Conservation (phyloP, 371 early-diverging fungal species). For the Blastocladiella emersonii region DNA sequence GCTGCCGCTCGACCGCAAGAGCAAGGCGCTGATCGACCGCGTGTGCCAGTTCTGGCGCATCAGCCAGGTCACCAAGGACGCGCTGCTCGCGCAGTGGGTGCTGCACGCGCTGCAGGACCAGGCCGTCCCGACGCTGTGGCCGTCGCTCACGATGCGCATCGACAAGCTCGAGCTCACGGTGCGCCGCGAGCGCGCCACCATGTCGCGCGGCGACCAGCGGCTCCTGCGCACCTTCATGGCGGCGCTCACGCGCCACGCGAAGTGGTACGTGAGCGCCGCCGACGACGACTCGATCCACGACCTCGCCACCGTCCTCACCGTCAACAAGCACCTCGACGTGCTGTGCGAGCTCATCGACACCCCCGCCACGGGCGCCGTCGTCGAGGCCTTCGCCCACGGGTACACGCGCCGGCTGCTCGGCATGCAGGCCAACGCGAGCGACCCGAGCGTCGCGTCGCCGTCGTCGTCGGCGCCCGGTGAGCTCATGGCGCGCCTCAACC, state of each 20-base stretch:
- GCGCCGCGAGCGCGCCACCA: neutral
- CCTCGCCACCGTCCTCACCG: neutral
- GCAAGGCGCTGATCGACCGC: neutral
- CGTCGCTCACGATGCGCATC: neutral
- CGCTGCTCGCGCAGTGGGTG: neutral
- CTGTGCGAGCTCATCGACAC: neutral
- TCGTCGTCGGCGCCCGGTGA: neutral
- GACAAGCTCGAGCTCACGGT: neutral
- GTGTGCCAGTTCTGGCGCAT: conserved; percentile 3
- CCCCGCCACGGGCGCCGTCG: neutral
- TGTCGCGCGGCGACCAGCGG: neutral
- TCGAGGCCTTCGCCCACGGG: neutral
- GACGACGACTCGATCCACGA: neutral
- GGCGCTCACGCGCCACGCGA: neutral
- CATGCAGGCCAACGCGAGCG: neutral
- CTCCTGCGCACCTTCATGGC: neutral
- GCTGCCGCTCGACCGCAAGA: neutral
- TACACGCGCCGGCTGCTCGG: neutral
- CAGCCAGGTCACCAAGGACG: neutral
- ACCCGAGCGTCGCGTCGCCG: neutral
- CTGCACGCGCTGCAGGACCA: neutral
- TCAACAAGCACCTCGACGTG: neutral
- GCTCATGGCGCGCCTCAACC: neutral
- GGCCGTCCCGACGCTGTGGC: neutral
- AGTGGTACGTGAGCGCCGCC: neutral